Evolutionary conservation across 1,284 basidiomycete genomes (phyloP).

Genomic region (Apiotrichum brassicae): DNA sequence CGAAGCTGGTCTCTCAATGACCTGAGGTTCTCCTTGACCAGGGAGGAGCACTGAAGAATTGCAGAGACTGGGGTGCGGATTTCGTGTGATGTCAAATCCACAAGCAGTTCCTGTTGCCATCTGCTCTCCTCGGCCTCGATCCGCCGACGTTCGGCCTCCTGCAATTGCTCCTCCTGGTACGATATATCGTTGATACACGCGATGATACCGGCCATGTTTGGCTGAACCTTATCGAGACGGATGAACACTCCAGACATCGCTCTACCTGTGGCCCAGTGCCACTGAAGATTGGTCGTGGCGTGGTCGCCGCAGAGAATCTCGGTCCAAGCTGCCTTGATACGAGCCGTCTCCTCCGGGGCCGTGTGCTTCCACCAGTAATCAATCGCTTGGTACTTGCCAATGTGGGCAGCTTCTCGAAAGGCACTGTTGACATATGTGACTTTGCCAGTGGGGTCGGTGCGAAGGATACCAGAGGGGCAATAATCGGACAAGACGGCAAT

Average conservation of each 20-base stretch:
- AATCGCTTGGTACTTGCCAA: no score
- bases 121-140: constrained; percentile 40
- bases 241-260: constrained; percentile 33
- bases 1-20: constrained; percentile 31
- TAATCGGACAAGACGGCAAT: constrained; percentile 40
- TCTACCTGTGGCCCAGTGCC: constrained; percentile 37
- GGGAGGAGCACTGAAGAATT: constrained; percentile 28
- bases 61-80: constrained; percentile 25
- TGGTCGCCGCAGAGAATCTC: constrained; percentile 6
- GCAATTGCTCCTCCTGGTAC: constrained; percentile 29
- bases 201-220: constrained; percentile 17
- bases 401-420: constrained; percentile 29
- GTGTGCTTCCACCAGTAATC: no score
- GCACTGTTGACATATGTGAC: constrained; percentile 28
- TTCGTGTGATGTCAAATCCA: constrained; percentile 43
- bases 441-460: constrained; percentile 23
- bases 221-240: constrained; percentile 4
- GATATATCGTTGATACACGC: constrained; percentile 29
- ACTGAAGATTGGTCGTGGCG: constrained; percentile 20
- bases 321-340: no score
- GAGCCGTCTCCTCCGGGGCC: no score
- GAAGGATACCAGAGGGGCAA: constrained; percentile 27
- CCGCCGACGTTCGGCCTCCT: constrained; percentile 35
- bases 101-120: constrained; percentile 38
- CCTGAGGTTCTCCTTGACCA: constrained; percentile 39